Base-by-base conservation (phyloP, 2,329 filamentous ascomycete species). In the Apiospora phragmitis region DNA sequence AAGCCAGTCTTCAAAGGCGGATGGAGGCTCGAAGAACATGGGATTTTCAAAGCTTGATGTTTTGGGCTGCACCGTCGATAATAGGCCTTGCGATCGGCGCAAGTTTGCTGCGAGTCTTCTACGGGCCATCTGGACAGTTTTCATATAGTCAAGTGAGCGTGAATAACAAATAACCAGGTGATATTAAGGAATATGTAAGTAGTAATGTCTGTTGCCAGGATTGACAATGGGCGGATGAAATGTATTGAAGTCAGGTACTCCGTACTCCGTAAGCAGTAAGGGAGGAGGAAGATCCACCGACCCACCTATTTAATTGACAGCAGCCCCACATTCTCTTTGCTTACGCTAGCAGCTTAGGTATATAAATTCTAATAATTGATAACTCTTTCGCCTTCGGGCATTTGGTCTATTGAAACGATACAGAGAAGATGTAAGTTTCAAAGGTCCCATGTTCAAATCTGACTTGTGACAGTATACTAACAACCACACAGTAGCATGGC, bases 401-500 rank as follows among this genome's bases (percentile, higher is more conserved):
- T 77, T 77, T 78, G 76, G 77, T 78, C 77, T 77, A 78, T 78
- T 78, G 77, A 77, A 78, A 78, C 77, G 76, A 78, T 77, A 77
- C 75, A 76, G 75, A 77, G 76, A 62, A 62, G 55, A 62, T 62
- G 55, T 62, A 62, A 62, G 55, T 62, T n/a, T 4, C 1, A n/a
- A 62, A 62, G 55, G 55, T 62, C 55, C 55, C 55, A n/a, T 32
- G 55, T 62, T 62, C 55, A 18, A 62, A 62, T n/a, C 55, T 32
- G 32, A 38, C 55, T 38, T 38, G 55, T 62, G 55, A 38, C 55
- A 62, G 6, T 24, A 24, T n/a, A 71, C 72, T 72, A 72, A 74
- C 68, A 2, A 32, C 7, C 41, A 18, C 29, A 41, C 66, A 74
- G 73, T 92, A 93, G 91, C 91, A 93, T 93, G 91, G 91, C 91